These are phyloP conservation scores for Ustilago sp. DNA, from an alignment of 1,284 basidiomycete species.

Conservation along the genomic window DNA sequence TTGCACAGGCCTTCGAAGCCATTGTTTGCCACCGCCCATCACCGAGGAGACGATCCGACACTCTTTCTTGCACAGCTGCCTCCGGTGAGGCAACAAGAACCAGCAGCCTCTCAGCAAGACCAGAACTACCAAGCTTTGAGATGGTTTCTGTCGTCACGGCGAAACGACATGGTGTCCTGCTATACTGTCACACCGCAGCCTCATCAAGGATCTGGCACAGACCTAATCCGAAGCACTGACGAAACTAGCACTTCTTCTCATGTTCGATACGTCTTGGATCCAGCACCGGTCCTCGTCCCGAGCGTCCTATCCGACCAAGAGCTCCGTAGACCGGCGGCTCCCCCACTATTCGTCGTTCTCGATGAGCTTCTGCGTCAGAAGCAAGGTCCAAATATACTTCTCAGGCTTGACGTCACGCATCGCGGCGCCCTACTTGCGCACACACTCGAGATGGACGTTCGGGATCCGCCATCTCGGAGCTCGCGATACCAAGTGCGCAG, in stretches of 20 bases:
- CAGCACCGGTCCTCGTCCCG: slow-evolving; percentile 22
- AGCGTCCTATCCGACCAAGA: no score
- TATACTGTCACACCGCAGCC: slow-evolving; percentile 7
- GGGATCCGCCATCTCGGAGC: not conserved
- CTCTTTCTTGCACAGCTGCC: slow-evolving; percentile 14
- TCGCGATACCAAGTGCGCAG: not conserved
- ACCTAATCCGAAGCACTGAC: not conserved
- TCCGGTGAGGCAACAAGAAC: not conserved
- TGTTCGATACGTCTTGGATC: slow-evolving; percentile 11
- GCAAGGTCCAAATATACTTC: not conserved
- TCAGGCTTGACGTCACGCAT: slow-evolving; percentile 13
- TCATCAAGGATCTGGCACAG: not conserved
- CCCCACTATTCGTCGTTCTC: slow-evolving; percentile 8
- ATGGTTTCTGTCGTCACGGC: slow-evolving; percentile 21
- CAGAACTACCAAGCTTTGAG: not conserved
- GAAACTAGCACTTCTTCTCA: not conserved
- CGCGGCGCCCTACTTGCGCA: slow-evolving; percentile 19
- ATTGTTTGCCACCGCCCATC: slow-evolving; percentile 30
- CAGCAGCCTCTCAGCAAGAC: not conserved
- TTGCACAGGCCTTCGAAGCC: not conserved
- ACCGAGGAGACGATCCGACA: slow-evolving; percentile 49
- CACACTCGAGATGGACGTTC: not conserved
- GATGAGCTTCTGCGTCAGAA: slow-evolving; percentile 4
- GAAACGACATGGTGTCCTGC: slow-evolving; percentile 22
- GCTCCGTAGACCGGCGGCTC: slow-evolving; percentile 1